Evolutionary conservation across 2,329 filamentous ascomycete species (phyloP).

Genomic region (Neofusicoccum sp.): DNA sequence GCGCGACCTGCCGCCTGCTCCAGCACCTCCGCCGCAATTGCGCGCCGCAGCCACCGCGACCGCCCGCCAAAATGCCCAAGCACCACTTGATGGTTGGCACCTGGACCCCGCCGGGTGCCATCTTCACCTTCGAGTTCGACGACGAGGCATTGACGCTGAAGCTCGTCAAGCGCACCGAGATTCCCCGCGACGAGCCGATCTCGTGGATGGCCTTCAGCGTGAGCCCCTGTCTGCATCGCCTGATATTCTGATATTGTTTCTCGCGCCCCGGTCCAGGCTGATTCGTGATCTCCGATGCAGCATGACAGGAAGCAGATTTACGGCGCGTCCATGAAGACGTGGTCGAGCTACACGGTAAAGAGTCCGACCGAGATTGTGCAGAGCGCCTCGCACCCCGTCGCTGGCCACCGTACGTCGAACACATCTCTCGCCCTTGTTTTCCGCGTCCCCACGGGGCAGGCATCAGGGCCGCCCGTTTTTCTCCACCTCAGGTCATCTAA

Average conservation of each 20-base stretch:
- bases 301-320: slow-evolving; percentile 82
- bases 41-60: not conserved
- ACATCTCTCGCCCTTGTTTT: not conserved
- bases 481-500: slow-evolving; percentile 9
- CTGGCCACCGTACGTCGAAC: slow-evolving; percentile 64
- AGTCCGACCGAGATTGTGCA: slow-evolving; percentile 75
- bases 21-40: not conserved
- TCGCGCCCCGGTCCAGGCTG: not conserved
- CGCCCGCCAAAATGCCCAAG: slow-evolving; percentile 55
- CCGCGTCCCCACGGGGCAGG: slow-evolving; percentile 16
- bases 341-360: slow-evolving; percentile 76
- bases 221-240: slow-evolving; percentile 36
- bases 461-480: slow-evolving; percentile 8
- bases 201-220: slow-evolving; percentile 93
- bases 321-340: slow-evolving; percentile 90
- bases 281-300: slow-evolving; percentile 42
- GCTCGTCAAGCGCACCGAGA: slow-evolving; percentile 76
- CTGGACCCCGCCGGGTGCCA: slow-evolving; percentile 85
- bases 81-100: slow-evolving; percentile 92
- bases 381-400: slow-evolving; percentile 70
- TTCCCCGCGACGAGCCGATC: slow-evolving; percentile 80
- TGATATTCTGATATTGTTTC: not conserved
- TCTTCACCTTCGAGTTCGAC: slow-evolving; percentile 86
- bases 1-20: slow-evolving; percentile 4
- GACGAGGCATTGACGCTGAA: slow-evolving; percentile 73